Percentiles rank a stretch among this genome's conserved stretches.
These are phyloP conservation scores for Annulohypoxylon stygium DNA, from an alignment of 495 filamentous ascomycete genomes.

Conservation along the genomic window DNA sequence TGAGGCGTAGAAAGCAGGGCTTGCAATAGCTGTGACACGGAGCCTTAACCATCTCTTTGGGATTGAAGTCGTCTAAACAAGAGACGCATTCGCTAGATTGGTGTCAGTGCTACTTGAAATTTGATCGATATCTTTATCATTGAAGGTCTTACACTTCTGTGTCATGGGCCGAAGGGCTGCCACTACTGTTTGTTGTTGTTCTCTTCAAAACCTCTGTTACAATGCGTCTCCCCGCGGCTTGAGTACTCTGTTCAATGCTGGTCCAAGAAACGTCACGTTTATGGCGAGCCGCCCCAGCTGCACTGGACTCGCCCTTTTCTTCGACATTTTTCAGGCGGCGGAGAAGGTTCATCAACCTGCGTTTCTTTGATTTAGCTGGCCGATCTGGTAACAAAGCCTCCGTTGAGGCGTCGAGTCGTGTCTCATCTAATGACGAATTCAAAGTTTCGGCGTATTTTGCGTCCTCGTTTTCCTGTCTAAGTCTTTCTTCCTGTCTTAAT, in stretches of 20 bases:
- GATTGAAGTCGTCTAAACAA: constrained; percentile 56
- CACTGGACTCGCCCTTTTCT: constrained; percentile 46
- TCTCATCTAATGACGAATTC: constrained; percentile 10
- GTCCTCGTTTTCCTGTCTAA: constrained; percentile 30
- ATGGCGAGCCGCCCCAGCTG: constrained; percentile 41
- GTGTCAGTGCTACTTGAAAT: neutral
- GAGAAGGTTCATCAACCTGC: constrained; percentile 38
- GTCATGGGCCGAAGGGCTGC: constrained; percentile 27
- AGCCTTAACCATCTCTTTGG: constrained; percentile 50
- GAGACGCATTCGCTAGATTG: constrained; percentile 57
- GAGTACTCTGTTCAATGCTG: constrained; percentile 18
- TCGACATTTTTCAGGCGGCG: constrained; percentile 35
- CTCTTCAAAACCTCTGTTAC: constrained; percentile 40
- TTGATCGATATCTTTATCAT: neutral
- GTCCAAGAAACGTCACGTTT: constrained; percentile 30
- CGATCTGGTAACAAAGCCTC: constrained; percentile 8
- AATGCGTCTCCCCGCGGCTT: constrained; percentile 29
- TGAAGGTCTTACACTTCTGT: constrained; percentile 47
- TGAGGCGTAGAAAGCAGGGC: constrained; percentile 57
- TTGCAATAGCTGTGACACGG: constrained; percentile 59
- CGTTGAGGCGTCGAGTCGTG: neutral
- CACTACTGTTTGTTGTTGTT: constrained; percentile 32
- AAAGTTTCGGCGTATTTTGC: constrained; percentile 4
- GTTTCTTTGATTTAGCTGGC: constrained; percentile 36
- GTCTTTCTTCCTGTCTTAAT: constrained; percentile 33